Evolutionary conservation across 371 early-diverging fungal genomes (phyloP), one percentile per base, ranked within the genome.

Genomic region (Mucor irregularis): DNA sequence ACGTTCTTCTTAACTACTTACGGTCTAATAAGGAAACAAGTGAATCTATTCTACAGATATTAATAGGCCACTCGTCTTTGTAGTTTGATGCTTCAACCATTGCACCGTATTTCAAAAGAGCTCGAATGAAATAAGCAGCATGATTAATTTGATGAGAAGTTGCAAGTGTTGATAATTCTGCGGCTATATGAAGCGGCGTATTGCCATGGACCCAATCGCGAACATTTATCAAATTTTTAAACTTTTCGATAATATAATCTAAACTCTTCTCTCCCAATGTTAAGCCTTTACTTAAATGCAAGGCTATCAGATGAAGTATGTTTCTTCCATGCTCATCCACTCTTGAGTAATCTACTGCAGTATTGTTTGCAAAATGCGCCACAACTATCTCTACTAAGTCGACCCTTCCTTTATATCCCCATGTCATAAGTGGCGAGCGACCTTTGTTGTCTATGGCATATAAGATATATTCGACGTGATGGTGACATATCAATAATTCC

Each of bases 341-440:
- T 5, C 47, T 40, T 13, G 39, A 14, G 6, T 35, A 38, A 30
- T 51, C 35, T 22, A 19, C 38, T 1, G 13, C 28, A 1, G 37
- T 38, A 4, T 38, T 17, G 19, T 38, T n/a, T 38, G 4, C 17
- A 6, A 31, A n/a, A 38, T 60, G 26, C 0, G 29, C 44, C 14
- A 76, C 28, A 3, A 78, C 38, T 4, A 63, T n/a, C 9, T 68
- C 56, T 1, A 84, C 65, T 13, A 72, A 53, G 11, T 71, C 60
- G 2, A 69, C 38, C 14, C 74, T 51, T 4, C 80, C 78, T 26
- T 73, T 57, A 3, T 64, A 29, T 6, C 75, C 67, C 82, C 84
- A 84, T 2, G 62, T 55, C 61, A 78, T 49, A 7, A 76, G 33
- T 1, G 84, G 80, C 1, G 73, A 74, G 33, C 66, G 56, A 5